Conservation (phyloP, 2,329 filamentous ascomycete species). For the Lecanoromycetidae sp. region DNA sequence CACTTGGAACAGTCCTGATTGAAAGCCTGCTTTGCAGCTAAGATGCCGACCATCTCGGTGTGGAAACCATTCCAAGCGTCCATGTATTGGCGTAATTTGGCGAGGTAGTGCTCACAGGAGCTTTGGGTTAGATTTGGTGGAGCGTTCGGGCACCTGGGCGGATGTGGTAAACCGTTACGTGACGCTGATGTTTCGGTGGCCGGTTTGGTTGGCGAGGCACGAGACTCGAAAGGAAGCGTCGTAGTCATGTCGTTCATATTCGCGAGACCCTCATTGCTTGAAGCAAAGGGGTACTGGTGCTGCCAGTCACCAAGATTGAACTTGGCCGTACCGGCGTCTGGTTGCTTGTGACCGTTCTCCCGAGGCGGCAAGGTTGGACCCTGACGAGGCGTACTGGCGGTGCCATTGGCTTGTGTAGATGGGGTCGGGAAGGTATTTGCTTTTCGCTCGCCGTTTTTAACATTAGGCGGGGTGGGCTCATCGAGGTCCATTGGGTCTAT, state of each 20-base stretch:
- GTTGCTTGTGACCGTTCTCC: not conserved
- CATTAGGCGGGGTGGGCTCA: constrained; percentile 4
- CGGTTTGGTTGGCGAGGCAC: constrained; percentile 29
- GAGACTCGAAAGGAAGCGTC: constrained; percentile 48
- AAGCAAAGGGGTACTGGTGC: constrained; percentile 38
- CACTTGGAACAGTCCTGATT: constrained; percentile 33
- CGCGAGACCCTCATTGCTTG: constrained; percentile 38
- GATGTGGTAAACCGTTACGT: constrained; percentile 36
- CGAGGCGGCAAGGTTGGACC: constrained; percentile 6
- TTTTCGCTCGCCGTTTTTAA: not conserved
- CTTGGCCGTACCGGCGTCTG: constrained; percentile 12
- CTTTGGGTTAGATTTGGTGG: constrained; percentile 31
- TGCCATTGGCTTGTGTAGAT: not conserved
- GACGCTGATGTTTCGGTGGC: constrained; percentile 24
- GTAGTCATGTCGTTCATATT: constrained; percentile 42
- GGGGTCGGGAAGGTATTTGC: not conserved
- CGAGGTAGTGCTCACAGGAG: constrained; percentile 41
- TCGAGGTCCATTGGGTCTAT: constrained; percentile 38
- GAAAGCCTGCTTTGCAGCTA: constrained; percentile 40
- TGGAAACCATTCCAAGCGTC: constrained; percentile 45
- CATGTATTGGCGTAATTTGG: constrained; percentile 44
- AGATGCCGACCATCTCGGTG: constrained; percentile 43
- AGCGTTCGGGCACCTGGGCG: constrained; percentile 39
- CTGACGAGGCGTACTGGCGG: not conserved
- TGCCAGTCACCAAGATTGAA: constrained; percentile 41